Evolutionary conservation across 106 monocot genomes (phyloP).

Genomic region (Phalaenopsis aphrodite): DNA sequence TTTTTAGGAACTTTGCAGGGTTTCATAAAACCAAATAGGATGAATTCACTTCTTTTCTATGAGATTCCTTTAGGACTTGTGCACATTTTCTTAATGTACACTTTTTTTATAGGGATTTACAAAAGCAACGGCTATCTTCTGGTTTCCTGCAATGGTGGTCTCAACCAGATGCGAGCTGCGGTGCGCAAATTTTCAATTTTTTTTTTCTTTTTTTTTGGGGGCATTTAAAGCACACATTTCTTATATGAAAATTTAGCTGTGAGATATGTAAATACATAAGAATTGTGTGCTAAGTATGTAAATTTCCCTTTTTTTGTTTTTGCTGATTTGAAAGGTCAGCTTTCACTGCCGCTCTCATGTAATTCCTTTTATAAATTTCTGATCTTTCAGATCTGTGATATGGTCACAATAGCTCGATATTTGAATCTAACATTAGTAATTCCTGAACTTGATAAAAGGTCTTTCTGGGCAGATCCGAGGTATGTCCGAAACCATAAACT

Average conservation of each 20-base stretch:
- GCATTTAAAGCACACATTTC: no score
- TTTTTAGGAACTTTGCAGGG: no score
- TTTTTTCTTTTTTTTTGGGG: background rate
- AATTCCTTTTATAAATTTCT: background rate
- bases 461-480: conserved; percentile 98
- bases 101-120: conserved; percentile 49
- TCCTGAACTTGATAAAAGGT: conserved; percentile 89
- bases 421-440: conserved; percentile 73
- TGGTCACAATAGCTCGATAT: conserved; percentile 77
- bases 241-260: no score
- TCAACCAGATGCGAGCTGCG: conserved; percentile 97
- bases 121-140: conserved; percentile 87
- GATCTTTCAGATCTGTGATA: conserved; percentile 77
- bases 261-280: no score
- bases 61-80: background rate
- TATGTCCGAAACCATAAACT: conserved; percentile 13
- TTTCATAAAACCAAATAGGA: no score
- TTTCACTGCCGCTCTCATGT: background rate
- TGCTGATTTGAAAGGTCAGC: conserved; percentile 2
- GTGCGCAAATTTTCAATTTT: conserved; percentile 31
- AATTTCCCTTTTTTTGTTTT: background rate
- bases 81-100: background rate
- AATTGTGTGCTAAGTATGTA: no score
- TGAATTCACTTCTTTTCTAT: no score
- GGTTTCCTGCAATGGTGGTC: conserved; percentile 81